Evolutionary conservation across 306 rosid species (phyloP).

Genomic region (Hippophae gyantsensis): DNA sequence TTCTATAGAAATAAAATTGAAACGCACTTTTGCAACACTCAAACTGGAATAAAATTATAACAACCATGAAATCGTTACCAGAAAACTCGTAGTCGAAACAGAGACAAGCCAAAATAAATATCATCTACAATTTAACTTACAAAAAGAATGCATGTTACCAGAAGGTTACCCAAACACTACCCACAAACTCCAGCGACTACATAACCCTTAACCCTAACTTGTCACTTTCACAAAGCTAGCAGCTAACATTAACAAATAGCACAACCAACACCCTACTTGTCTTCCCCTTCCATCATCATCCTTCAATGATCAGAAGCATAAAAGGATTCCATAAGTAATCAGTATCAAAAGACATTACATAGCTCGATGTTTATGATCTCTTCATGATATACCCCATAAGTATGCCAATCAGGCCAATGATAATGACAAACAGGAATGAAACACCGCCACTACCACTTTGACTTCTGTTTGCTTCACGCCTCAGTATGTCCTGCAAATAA

Average conservation of each 20-base stretch:
- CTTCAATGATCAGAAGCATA: conserved; percentile 30
- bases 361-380: conserved; percentile 31
- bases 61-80: too few relatives aligned
- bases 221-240: conserved; percentile 44
- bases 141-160: conserved; percentile 53
- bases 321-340: conserved; percentile 22
- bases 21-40: too few relatives aligned
- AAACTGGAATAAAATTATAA: too few relatives aligned
- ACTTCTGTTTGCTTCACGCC: conserved; percentile 51
- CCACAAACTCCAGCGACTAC: conserved; percentile 29
- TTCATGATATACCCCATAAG: conserved; percentile 67
- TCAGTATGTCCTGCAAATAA: conserved; percentile 67
- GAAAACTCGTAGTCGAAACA: too few relatives aligned
- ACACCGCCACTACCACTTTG: conserved; percentile 55
- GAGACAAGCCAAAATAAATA: neutral
- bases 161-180: conserved; percentile 31
- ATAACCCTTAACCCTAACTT: conserved; percentile 27
- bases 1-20: too few relatives aligned
- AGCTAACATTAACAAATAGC: conserved; percentile 23
- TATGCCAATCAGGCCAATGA: conserved; percentile 60
- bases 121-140: conserved; percentile 37
- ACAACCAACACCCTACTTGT: conserved; percentile 23
- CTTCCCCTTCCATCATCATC: conserved; percentile 36
- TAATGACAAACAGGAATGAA: conserved; percentile 44
- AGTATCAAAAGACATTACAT: conserved; percentile 20